Percentiles rank a stretch among this genome's conserved stretches.
Conservation (phyloP, 345 rosid genomes). For the Trapa incisa region DNA sequence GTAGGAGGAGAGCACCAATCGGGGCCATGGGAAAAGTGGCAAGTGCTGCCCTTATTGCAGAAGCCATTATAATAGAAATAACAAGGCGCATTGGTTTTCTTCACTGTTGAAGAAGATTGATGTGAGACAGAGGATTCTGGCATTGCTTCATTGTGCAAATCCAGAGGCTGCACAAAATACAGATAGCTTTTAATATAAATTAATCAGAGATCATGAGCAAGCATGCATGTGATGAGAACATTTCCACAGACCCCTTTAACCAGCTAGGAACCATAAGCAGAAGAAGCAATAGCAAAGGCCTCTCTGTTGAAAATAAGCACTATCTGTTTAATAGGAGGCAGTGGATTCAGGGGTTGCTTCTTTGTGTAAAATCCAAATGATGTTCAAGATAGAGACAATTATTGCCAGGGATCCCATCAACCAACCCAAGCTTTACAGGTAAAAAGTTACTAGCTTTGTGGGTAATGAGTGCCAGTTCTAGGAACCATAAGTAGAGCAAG, state of each 20-base stretch:
- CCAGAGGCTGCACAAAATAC: conserved; percentile 37
- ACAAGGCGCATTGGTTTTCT: conserved; percentile 29
- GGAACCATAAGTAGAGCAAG: too few relatives aligned
- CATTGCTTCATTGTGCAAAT: conserved; percentile 20
- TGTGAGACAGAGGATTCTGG: conserved; percentile 9
- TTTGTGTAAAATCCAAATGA: too few relatives aligned
- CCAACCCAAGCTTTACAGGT: too few relatives aligned
- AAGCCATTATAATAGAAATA: conserved; percentile 37
- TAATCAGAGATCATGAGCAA: not conserved
- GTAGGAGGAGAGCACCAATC: conserved; percentile 5
- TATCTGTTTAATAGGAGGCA: too few relatives aligned
- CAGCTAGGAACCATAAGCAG: not conserved
- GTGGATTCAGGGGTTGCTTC: too few relatives aligned
- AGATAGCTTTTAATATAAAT: not conserved
- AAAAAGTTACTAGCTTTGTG: too few relatives aligned
- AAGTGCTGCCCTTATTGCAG: conserved; percentile 41
- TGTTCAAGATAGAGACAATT: too few relatives aligned
- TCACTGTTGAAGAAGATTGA: conserved; percentile 10
- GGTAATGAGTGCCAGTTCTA: too few relatives aligned
- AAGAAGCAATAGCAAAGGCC: not conserved
- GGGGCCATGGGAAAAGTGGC: conserved; percentile 38
- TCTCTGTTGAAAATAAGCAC: not conserved
- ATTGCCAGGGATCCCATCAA: too few relatives aligned
- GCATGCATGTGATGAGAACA: not conserved
- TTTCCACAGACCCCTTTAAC: not conserved